Base-by-base conservation (phyloP, 495 filamentous ascomycete species). In the Aspergillus wentii region DNA sequence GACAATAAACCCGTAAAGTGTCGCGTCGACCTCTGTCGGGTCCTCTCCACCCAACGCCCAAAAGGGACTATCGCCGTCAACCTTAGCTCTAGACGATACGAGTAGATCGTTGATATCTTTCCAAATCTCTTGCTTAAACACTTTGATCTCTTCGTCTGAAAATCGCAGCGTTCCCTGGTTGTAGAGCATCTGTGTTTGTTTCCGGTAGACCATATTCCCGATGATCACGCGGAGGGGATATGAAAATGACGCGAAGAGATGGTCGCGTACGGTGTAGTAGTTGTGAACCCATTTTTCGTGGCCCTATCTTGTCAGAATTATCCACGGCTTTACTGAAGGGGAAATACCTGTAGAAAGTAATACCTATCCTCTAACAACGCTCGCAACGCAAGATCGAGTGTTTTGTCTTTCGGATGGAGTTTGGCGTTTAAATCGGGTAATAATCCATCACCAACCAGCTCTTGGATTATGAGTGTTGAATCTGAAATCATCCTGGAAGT, bases 301-400 rank as follows among this genome's bases (percentile, higher is more conserved):
- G 9, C 15, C 23, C 57, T 57, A 38, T 48, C n/a, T n/a, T n/a
- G n/a, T n/a, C n/a, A n/a, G n/a, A n/a, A n/a, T n/a, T n/a, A n/a
- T n/a, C n/a, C n/a, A n/a, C n/a, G n/a, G n/a, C n/a, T n/a, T n/a
- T n/a, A n/a, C n/a, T n/a, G 32, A 9, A 3, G 8, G 35, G 7
- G 17, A 59, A 52, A 13, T 41, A 76, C 74, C 36, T 68, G 56
- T 29, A 61, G 73, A 36, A 80, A 82, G 42, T 70, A 76, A 13
- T 81, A 35, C 55, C 74, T 77, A 30, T 84, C 78, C 48, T 85
- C 81, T 8, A 83, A 35, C 26, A 83, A 27, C 1, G 75, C 75
- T 5, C 64, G 49, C 1, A 82, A 25, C 0, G 64, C 72, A 3
- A 78, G 31, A 53, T 83, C 79, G 2, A 62, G 49, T 3, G 71